Evolutionary conservation across 495 filamentous ascomycete genomes (phyloP).

Genomic region (Amphirosellinia nigrospora): DNA sequence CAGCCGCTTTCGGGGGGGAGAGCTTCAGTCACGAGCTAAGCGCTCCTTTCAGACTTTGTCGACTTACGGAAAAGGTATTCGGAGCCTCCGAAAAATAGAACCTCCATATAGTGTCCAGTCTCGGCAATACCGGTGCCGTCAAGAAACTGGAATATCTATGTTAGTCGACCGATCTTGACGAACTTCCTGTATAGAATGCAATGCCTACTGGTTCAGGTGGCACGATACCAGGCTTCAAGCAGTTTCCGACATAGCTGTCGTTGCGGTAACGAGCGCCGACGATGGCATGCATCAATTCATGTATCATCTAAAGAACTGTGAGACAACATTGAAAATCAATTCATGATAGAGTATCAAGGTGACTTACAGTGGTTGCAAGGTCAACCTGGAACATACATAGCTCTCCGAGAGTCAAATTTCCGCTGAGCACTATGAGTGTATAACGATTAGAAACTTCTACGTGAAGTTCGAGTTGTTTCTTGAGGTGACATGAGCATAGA

Average conservation of each 20-base stretch:
- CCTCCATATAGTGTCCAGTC: constrained; percentile 7
- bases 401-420: background rate
- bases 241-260: background rate
- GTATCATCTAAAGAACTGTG: background rate
- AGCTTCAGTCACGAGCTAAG: background rate
- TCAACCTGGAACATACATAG: background rate
- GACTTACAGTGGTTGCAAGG: background rate
- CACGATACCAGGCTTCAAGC: background rate
- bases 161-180: background rate
- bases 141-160: background rate
- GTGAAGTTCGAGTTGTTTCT: background rate
- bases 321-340: background rate
- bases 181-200: background rate
- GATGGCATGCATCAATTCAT: constrained; percentile 8
- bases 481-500: background rate
- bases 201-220: background rate
- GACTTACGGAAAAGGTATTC: background rate
- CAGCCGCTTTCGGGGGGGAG: background rate
- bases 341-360: background rate
- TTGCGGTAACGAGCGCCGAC: background rate
- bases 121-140: background rate
- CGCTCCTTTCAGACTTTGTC: background rate
- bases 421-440: background rate
- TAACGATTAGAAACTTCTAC: background rate
- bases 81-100: background rate